phyloP scores from a whole-genome alignment of 345 rosid species.

The Salix udensis region DNA sequence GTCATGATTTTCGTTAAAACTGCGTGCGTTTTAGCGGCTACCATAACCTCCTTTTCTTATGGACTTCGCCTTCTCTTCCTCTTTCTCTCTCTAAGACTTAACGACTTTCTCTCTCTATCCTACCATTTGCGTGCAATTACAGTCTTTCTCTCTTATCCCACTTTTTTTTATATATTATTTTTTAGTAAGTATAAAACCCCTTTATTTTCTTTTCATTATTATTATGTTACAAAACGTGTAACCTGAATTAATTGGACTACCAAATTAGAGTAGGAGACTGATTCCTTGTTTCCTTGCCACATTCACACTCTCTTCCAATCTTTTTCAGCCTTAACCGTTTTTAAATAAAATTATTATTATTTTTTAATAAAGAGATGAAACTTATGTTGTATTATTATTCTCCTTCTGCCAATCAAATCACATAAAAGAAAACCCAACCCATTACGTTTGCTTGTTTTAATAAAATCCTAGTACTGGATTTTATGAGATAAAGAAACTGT shows the following conservation, averaged over 20 bases:
- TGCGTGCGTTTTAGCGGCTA: not conserved
- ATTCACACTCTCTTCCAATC: not conserved
- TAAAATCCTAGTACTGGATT: not conserved
- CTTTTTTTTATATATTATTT: not conserved
- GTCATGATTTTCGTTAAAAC: not conserved
- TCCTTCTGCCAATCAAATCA: not conserved
- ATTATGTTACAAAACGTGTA: not conserved
- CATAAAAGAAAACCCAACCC: not conserved
- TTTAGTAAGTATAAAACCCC: no score
- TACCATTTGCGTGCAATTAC: not conserved
- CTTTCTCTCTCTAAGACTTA: not conserved
- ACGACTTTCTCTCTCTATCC: not conserved
- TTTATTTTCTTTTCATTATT: no score
- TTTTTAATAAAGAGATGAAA: not conserved
- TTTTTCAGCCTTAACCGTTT: not conserved
- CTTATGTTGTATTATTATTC: not conserved
- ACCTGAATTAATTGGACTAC: not conserved
- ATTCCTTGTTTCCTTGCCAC: not conserved
- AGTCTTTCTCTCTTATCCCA: not conserved
- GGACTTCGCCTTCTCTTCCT: not conserved
- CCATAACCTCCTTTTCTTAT: not conserved
- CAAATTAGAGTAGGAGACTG: not conserved
- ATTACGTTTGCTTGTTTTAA: not conserved
- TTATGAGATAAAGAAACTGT: not conserved
- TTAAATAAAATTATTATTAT: not conserved